These are phyloP conservation scores for Myotisia sp. DNA, from an alignment of 2,329 filamentous ascomycete genomes.

Conservation along the genomic window DNA sequence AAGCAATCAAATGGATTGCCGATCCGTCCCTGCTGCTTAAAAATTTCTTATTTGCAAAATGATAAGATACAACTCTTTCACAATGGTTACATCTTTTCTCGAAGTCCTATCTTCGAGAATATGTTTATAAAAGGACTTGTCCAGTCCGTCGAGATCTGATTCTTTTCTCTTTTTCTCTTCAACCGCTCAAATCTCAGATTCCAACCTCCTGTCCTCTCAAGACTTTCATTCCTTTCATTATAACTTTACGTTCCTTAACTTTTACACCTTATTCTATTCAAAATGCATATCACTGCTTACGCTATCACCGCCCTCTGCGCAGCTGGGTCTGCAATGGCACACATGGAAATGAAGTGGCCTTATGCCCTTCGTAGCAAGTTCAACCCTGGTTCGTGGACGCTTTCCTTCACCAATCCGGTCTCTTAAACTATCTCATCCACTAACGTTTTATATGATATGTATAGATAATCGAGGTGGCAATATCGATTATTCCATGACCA, in stretches of 20 bases:
- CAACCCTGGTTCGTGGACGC: slow-evolving; percentile 23
- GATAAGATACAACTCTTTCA: neutral
- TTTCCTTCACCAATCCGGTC: neutral
- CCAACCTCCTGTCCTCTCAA: neutral
- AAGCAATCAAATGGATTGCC: too few relatives aligned
- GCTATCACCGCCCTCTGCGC: slow-evolving; percentile 7
- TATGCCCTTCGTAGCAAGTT: slow-evolving; percentile 40
- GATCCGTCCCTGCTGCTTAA: neutral
- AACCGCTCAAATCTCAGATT: neutral
- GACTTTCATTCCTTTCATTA: neutral
- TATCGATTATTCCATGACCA: slow-evolving; percentile 4
- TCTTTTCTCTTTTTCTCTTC: neutral
- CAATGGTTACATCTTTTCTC: neutral
- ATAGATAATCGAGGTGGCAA: neutral
- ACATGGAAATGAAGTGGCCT: slow-evolving; percentile 45
- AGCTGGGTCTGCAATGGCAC: slow-evolving; percentile 17
- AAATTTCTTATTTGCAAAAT: neutral
- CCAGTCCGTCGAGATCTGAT: neutral
- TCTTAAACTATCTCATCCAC: neutral
- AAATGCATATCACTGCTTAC: slow-evolving; percentile 8
- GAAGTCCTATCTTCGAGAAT: too few relatives aligned
- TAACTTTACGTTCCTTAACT: slow-evolving; percentile 5
- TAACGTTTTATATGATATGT: too few relatives aligned
- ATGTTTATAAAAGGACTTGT: too few relatives aligned
- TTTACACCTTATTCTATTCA: neutral